phyloP scores from a whole-genome alignment of 2,329 filamentous ascomycete species.

The Fusarium guadeloupense region DNA sequence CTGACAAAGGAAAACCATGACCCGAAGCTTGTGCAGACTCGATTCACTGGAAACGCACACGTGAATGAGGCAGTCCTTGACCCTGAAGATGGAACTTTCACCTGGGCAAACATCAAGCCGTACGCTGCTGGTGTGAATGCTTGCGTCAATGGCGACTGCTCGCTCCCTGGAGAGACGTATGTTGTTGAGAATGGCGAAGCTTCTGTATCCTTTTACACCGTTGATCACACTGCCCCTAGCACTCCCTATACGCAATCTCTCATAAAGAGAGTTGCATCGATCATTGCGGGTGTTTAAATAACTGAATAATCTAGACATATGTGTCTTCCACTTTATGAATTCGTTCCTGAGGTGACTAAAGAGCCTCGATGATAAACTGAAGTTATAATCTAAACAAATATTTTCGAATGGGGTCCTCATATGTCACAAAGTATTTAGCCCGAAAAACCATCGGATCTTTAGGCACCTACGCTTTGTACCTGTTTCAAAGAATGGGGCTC shows the following conservation, averaged over 20 bases:
- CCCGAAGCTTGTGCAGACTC: constrained; percentile 57
- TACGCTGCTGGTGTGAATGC: constrained; percentile 54
- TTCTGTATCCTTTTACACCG: constrained; percentile 57
- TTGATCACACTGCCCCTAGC: constrained; percentile 60
- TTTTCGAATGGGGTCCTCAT: no score
- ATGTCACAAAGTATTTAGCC: no score
- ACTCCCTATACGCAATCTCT: constrained; percentile 38
- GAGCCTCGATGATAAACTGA: no score
- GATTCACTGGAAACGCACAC: constrained; percentile 59
- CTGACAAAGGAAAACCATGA: constrained; percentile 52
- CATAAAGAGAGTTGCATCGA: constrained; percentile 36
- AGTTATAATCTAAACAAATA: no score
- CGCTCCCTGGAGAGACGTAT: constrained; percentile 60
- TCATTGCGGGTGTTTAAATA: constrained; percentile 13
- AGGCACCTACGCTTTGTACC: no score
- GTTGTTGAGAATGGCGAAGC: constrained; percentile 55
- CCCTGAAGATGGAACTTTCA: constrained; percentile 54
- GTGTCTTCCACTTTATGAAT: no score
- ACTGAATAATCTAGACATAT: no score
- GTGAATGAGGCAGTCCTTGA: constrained; percentile 58
- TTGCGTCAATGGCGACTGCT: constrained; percentile 62
- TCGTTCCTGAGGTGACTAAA: no score
- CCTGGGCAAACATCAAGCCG: constrained; percentile 51
- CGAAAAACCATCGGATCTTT: no score
- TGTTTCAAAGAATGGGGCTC: no score